A percentile compares a stretch with the other conserved stretches of the same genome.
These are phyloP conservation scores for Paecilomyces niveus DNA, from an alignment of 2,329 filamentous ascomycete species.

Conservation along the genomic window DNA sequence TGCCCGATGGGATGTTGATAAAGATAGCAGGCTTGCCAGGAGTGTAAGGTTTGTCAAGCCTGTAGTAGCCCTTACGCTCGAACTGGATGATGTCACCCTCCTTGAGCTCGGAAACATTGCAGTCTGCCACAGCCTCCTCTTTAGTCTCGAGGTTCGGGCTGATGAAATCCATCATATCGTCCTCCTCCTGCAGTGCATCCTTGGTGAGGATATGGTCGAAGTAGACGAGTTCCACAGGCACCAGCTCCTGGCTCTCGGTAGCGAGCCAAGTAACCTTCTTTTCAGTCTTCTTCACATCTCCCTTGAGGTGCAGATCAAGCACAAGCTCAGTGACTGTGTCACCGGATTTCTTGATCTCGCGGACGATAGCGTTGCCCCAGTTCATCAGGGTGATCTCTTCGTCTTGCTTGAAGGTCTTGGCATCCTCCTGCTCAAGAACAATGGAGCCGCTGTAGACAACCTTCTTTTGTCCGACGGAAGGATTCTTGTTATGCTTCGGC, in stretches of 20 bases:
- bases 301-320: slow-evolving; percentile 81
- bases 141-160: slow-evolving; percentile 68
- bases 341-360: slow-evolving; percentile 41
- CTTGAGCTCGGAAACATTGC: slow-evolving; percentile 70
- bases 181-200: slow-evolving; percentile 85
- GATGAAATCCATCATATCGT: slow-evolving; percentile 75
- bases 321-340: slow-evolving; percentile 60
- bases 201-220: slow-evolving; percentile 95
- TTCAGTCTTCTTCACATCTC: slow-evolving; percentile 89
- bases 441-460: slow-evolving; percentile 70
- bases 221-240: slow-evolving; percentile 80
- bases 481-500: slow-evolving; percentile 85
- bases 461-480: slow-evolving; percentile 75
- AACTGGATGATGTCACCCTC: slow-evolving; percentile 91
- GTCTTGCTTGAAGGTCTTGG: slow-evolving; percentile 68
- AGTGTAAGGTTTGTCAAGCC: slow-evolving; percentile 62
- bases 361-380: slow-evolving; percentile 64
- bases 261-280: slow-evolving; percentile 97
- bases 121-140: slow-evolving; percentile 70
- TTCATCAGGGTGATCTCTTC: slow-evolving; percentile 96
- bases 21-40: slow-evolving; percentile 56
- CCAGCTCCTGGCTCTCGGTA: slow-evolving; percentile 64
- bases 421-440: slow-evolving; percentile 80
- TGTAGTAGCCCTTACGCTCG: slow-evolving; percentile 86
- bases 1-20: slow-evolving; percentile 65